phyloP scores from a whole-genome alignment of 2,329 filamentous ascomycete genomes.

The Dothiorella sarmentorum region DNA sequence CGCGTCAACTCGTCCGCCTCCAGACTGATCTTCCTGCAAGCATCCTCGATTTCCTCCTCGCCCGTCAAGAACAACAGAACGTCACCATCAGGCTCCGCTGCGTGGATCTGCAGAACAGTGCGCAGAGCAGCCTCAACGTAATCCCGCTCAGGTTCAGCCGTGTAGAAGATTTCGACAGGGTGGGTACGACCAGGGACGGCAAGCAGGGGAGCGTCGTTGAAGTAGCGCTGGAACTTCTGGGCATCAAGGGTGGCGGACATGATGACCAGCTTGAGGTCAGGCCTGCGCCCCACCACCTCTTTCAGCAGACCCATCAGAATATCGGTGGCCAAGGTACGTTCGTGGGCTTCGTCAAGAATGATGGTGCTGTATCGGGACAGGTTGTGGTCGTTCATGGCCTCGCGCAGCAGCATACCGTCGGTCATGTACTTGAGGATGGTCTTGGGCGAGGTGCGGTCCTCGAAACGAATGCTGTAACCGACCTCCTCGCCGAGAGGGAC shows the following conservation, averaged over 20 bases:
- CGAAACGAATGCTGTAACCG: slow-evolving; percentile 96
- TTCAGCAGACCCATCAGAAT: slow-evolving; percentile 92
- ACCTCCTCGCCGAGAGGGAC: slow-evolving; percentile 88
- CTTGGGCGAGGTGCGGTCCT: slow-evolving; percentile 81
- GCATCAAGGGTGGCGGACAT: slow-evolving; percentile 96
- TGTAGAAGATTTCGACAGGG: slow-evolving; percentile 98
- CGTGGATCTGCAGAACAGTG: slow-evolving; percentile 95
- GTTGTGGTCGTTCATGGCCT: slow-evolving; percentile 89
- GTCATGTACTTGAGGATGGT: slow-evolving; percentile 99
- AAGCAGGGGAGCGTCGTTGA: slow-evolving; percentile 87
- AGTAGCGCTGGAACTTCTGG: slow-evolving; percentile 97
- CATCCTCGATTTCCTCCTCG: slow-evolving; percentile 98
- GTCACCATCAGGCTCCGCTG: slow-evolving; percentile 86
- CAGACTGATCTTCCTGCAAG: slow-evolving; percentile 82
- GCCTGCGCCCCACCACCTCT: slow-evolving; percentile 80
- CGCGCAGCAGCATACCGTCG: slow-evolving; percentile 94
- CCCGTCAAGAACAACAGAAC: slow-evolving; percentile 93
- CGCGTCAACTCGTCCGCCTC: slow-evolving; percentile 89
- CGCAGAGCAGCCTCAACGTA: slow-evolving; percentile 94
- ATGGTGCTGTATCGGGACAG: slow-evolving; percentile 89
- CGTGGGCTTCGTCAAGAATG: slow-evolving; percentile 97
- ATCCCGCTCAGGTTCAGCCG: slow-evolving; percentile 89
- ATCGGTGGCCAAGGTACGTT: slow-evolving; percentile 92
- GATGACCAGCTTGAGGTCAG: slow-evolving; percentile 91
- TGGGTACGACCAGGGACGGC: slow-evolving; percentile 93